A percentile compares a stretch with the other conserved stretches of the same genome.
phyloP scores from a whole-genome alignment of 306 rosid genomes.

The Arachis stenosperma region DNA sequence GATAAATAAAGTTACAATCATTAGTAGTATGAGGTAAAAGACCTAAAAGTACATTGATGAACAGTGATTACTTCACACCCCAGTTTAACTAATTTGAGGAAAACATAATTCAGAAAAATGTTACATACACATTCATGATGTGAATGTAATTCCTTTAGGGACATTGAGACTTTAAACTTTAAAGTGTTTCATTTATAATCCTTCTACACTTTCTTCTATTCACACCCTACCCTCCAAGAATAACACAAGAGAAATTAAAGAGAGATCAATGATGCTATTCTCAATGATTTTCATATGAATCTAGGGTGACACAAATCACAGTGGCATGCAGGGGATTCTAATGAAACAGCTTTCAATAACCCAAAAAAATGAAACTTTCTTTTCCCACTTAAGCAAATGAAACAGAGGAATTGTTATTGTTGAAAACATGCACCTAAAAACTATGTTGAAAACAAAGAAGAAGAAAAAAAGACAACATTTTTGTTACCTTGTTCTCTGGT shows the following conservation, averaged over 20 bases:
- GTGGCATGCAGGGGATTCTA: slow-evolving; percentile 38
- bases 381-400: slow-evolving; percentile 2
- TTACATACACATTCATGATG: slow-evolving; percentile 16
- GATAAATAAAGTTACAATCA: slow-evolving; percentile 23
- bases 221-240: background rate
- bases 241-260: background rate
- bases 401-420: background rate
- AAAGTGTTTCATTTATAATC: background rate
- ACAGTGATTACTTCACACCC: slow-evolving; percentile 38
- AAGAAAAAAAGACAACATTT: too few species aligned
- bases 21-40: slow-evolving; percentile 34
- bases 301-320: background rate
- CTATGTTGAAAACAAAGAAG: background rate
- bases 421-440: slow-evolving; percentile 15
- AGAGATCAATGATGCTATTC: slow-evolving; percentile 15
- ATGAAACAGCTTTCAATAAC: slow-evolving; percentile 19
- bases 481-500: slow-evolving; percentile 81
- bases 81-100: slow-evolving; percentile 36
- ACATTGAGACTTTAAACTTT: background rate
- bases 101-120: slow-evolving; percentile 15
- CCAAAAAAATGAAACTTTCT: slow-evolving; percentile 10
- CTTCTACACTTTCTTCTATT: slow-evolving; percentile 5
- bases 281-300: slow-evolving; percentile 9
- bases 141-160: slow-evolving; percentile 7
- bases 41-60: slow-evolving; percentile 38